Base-by-base conservation (phyloP, 371 early-diverging fungal genomes). In the Syncephalastrum monosporum region DNA sequence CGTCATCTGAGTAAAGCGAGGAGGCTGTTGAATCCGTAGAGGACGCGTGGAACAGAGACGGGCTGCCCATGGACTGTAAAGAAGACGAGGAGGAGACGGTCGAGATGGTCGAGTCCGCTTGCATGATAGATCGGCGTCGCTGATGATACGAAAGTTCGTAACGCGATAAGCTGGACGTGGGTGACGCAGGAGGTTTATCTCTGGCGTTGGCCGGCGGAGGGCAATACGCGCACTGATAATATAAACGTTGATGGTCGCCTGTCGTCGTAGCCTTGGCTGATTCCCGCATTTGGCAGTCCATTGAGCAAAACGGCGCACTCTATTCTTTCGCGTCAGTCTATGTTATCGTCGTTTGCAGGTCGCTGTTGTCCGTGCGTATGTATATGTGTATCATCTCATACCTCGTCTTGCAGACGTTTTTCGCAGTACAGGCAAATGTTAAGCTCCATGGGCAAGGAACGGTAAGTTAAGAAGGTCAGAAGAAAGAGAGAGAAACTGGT, bases 71-170 rank as follows among this genome's bases (percentile, higher is more conserved):
- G 6, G 38, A 33, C 10, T 33, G 38, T 33, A 33, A 33, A 6
- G 38, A 33, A 33, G 38, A 33, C 38, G 38, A 33, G 38, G 38
- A 33, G 38, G 38, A 33, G 38, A 33, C 38, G 7, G 38, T 33
- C 38, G 38, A 10, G 38, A 33, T 33, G 2, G 38, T 33, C 8
- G 6, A 33, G 38, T 33, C 38, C 10, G 38, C 8, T 12, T 33
- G 38, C 38, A 33, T 5, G 8, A 33, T 33, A 33, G 38, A 33
- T 33, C 38, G 38, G 38, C 47, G 48, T 33, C 66, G 61, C 19
- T 61, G 66, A 55, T 66, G 59, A 55, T 66, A 66, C 19, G 61
- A 61, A 15, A 59, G 54, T 44, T 58, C 59, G 47, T 55, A 55
- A 16, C 47, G 6, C 13, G 50, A 55, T 33, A 33, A 33, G 38